Evolutionary conservation across 169 alveolate species (phyloP), one percentile per base, ranked within the genome.

Genomic region (Plasmodium falciparum): DNA sequence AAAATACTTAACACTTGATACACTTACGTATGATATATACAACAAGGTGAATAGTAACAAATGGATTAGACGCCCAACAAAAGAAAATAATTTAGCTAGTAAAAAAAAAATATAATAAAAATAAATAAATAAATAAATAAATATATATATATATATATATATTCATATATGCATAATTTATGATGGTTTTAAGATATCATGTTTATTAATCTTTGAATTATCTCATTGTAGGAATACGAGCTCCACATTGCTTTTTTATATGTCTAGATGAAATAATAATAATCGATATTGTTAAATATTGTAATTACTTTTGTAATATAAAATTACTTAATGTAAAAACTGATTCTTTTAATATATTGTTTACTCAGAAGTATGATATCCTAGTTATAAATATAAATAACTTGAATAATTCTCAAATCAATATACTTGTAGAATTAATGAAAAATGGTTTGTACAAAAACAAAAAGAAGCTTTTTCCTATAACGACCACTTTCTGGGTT

Each of bases 231-330:
- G 90, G 83, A 39, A 12, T 80, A n/a, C 54, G 90, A 80, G 90
- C 75, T 7, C 90, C 90, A 2, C 90, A 80, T 29, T 80, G 90
- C 62, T 80, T 80, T 73, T 80, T 80, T 61, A 49, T 80, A 24
- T 80, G 90, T 45, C 33, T 70, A 56, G 90, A 80, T 67, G 90
- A 80, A 66, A 63, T 80, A 52, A 67, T 80, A 67, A 80, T 80
- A 63, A 72, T 20, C 17, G 80, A 80, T 20, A 20, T 80, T 12
- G 90, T 80, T 67, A 80, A 80, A 49, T 69, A 67, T 54, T 80
- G 80, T 73, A 80, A 49, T 70, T 80, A 67, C 59, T 80, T 80
- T 33, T 80, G 90, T 50, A 80, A 80, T 15, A 69, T 80, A 5
- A 80, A 50, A 24, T 24, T 80, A 3, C 56, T 80, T 5, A 59